A percentile compares a stretch with the other conserved stretches of the same genome.
phyloP scores from a whole-genome alignment of 768 basidiomycete genomes.

The Hygrophoropsis aurantiaca region DNA sequence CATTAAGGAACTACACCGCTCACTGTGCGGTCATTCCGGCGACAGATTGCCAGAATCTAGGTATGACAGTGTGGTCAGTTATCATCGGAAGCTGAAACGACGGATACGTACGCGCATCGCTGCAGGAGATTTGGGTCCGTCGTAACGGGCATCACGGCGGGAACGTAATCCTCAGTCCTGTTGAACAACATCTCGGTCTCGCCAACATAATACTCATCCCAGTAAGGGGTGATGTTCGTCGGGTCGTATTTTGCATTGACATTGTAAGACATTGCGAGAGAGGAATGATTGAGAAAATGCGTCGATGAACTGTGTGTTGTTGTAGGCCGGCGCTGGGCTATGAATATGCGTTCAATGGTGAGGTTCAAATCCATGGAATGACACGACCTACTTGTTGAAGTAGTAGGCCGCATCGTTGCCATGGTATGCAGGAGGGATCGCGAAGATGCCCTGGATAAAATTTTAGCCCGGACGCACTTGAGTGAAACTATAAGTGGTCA shows the following conservation, averaged over 20 bases:
- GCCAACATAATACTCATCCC: constrained; percentile 13
- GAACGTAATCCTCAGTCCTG: constrained; percentile 16
- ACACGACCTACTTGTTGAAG: constrained; percentile 38
- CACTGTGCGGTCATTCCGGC: no score
- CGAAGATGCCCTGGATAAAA: constrained; percentile 31
- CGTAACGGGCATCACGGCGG: constrained; percentile 29
- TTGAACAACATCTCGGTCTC: constrained; percentile 50
- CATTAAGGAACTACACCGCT: no score
- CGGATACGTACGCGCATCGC: constrained; percentile 35
- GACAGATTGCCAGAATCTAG: no score
- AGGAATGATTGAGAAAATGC: constrained; percentile 23
- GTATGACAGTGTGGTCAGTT: no score
- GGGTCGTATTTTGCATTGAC: constrained; percentile 7
- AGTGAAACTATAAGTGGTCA: neutral
- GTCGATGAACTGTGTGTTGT: constrained; percentile 20
- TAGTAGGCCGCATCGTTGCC: constrained; percentile 42
- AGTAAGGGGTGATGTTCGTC: constrained; percentile 16
- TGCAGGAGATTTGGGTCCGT: constrained; percentile 32
- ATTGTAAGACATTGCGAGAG: constrained; percentile 16
- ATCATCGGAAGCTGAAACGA: no score
- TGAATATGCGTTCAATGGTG: neutral
- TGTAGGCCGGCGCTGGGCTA: constrained; percentile 6
- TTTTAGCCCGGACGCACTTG: neutral
- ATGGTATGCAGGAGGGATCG: constrained; percentile 42
- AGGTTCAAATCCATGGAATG: neutral